Percentiles rank a stretch among this genome's conserved stretches.
phyloP scores from a whole-genome alignment of 768 basidiomycete genomes.

The Agaricus sinodeliciosus region DNA sequence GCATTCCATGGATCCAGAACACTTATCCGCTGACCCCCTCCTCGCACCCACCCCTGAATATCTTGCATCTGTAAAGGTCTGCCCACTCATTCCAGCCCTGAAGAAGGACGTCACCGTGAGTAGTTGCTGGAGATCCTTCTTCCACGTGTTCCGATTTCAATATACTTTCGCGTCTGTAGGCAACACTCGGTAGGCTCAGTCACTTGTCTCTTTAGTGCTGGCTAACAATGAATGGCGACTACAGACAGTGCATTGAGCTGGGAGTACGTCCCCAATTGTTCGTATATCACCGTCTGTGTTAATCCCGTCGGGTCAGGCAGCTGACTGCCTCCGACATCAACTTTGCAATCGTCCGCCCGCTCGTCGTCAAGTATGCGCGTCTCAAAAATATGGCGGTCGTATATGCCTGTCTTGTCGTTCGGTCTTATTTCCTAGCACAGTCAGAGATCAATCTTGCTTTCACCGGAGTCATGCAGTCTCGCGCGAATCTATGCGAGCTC shows the following conservation, averaged over 20 bases:
- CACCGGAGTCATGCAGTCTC: slow-evolving; percentile 58
- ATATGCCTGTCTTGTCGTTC: slow-evolving; percentile 71
- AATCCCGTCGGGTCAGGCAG: slow-evolving; percentile 39
- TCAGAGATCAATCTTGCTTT: slow-evolving; percentile 70
- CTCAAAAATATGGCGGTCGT: slow-evolving; percentile 70
- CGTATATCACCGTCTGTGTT: background rate
- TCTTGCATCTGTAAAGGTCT: slow-evolving; percentile 63
- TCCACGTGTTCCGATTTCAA: background rate
- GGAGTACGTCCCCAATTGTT: slow-evolving; percentile 49
- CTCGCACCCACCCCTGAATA: slow-evolving; percentile 52
- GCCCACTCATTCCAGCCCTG: slow-evolving; percentile 71
- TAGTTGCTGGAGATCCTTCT: background rate
- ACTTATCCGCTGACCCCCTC: slow-evolving; percentile 25
- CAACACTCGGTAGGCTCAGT: slow-evolving; percentile 34
- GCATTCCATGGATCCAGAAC: slow-evolving; percentile 35
- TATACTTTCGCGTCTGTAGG: slow-evolving; percentile 24
- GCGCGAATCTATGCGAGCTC: slow-evolving; percentile 80
- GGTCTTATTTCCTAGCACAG: slow-evolving; percentile 70
- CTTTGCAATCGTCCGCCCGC: slow-evolving; percentile 69
- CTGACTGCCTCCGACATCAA: slow-evolving; percentile 80
- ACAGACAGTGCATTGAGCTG: slow-evolving; percentile 69
- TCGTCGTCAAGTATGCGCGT: slow-evolving; percentile 73
- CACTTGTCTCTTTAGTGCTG: slow-evolving; percentile 4
- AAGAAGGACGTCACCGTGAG: slow-evolving; percentile 66
- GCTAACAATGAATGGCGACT: slow-evolving; percentile 12